Base-by-base conservation (phyloP, 1,284 basidiomycete genomes). In the Ceratobasidium sp. region DNA sequence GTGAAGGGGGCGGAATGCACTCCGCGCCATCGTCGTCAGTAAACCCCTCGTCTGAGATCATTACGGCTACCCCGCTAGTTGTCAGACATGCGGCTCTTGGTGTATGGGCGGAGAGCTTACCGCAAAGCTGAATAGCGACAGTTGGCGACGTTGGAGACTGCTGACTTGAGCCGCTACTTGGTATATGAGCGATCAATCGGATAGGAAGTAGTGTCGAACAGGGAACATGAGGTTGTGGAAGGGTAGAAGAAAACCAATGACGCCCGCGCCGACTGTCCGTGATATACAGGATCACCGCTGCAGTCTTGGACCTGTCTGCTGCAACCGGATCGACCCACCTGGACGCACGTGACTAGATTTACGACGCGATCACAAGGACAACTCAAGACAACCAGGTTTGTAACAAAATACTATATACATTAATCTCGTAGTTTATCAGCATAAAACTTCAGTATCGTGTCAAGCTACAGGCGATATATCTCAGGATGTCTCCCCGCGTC, bases 331-430 rank as follows among this genome's bases (percentile, higher is more conserved):
- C 55, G 55, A 30, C 7, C 35, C 55, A 41, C 55, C 28, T 35
- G n/a, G 41, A 8, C 55, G 28, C 67, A 70, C 67, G 67, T 70
- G 67, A 70, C 55, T 59, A 38, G 47, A 50, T 66, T 38, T 38
- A 5, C 35, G 35, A 5, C 62, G 49, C 32, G 47, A 66, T 52
- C 59, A 38, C 9, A 16, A 57, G 28, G 30, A n/a, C 14, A 18
- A 21, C 11, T 46, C 43, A 49, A 2, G 11, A 47, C 35, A 38
- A 38, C 35, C 4, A 38, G 14, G 14, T 26, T 16, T 23, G 21
- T 49, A 62, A 47, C 38, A 70, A 46, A 3, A 30, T 26, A 67
- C 23, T 28, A 58, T 46, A 44, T 30, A 46, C 16, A 43, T 47
- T 28, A 16, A n/a, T 35, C 23, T 23, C 16, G 47, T 49, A 23